These are phyloP conservation scores for Lolium perenne DNA, from an alignment of 176 grass and related monocot species.

Conservation along the genomic window DNA sequence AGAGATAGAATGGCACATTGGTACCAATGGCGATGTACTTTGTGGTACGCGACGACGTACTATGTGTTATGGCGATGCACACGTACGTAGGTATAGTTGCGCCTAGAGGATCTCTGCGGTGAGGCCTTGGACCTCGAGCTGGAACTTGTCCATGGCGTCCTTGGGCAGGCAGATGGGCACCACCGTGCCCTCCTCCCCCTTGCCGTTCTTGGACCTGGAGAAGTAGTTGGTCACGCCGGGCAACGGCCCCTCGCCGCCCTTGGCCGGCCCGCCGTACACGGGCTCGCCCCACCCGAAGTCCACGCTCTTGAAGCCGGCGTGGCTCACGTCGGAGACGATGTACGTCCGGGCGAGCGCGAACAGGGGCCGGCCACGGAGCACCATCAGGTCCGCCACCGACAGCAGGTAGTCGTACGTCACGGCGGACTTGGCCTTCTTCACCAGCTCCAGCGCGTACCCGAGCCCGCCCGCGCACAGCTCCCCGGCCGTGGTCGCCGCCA, in stretches of 20 bases:
- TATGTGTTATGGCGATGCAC: no score
- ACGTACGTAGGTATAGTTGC: no score
- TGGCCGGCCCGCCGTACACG: constrained; percentile 58
- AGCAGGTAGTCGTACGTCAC: constrained; percentile 66
- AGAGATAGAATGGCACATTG: not conserved
- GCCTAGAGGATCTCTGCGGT: not conserved
- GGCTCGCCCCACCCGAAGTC: constrained; percentile 47
- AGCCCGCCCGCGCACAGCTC: constrained; percentile 47
- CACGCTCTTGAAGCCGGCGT: constrained; percentile 53
- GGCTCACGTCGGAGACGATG: constrained; percentile 69
- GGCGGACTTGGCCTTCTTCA: constrained; percentile 61
- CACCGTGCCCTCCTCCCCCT: constrained; percentile 53
- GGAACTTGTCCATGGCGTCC: constrained; percentile 68
- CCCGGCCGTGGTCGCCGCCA: constrained; percentile 46
- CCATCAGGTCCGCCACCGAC: constrained; percentile 66
- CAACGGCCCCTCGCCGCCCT: constrained; percentile 45
- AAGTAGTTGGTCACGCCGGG: constrained; percentile 58
- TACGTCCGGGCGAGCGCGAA: constrained; percentile 51
- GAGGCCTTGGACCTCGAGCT: constrained; percentile 47
- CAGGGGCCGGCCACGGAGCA: constrained; percentile 43
- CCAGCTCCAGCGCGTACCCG: constrained; percentile 51
- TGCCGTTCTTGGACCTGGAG: constrained; percentile 44
- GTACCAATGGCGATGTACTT: not conserved
- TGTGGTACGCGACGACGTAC: no score
- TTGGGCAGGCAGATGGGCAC: constrained; percentile 71